Evolutionary conservation across 1,284 basidiomycete species (phyloP).

Genomic region (Tremellales sp.): DNA sequence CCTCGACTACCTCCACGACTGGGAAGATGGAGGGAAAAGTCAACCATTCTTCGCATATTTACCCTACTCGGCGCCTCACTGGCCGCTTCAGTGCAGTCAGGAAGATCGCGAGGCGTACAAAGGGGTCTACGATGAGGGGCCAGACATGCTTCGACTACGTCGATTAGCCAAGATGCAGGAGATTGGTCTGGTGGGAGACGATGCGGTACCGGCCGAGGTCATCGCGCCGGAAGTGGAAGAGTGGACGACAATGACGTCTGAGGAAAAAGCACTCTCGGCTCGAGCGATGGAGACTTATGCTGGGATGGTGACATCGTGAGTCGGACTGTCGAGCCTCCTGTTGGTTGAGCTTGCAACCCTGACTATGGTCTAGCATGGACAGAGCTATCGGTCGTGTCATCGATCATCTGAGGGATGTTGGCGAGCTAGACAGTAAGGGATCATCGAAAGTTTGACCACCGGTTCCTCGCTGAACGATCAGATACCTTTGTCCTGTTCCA

Average conservation of each 20-base stretch:
- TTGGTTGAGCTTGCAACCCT: too few relatives aligned
- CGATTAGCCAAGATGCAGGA: conserved; percentile 25
- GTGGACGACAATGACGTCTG: conserved; percentile 24
- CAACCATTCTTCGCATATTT: conserved; percentile 11
- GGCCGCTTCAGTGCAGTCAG: conserved; percentile 19
- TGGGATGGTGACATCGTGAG: conserved; percentile 33
- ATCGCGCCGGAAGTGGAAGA: conserved; percentile 11
- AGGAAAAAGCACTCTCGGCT: conserved; percentile 22
- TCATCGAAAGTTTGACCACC: too few relatives aligned
- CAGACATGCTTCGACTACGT: conserved; percentile 19
- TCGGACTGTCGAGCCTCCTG: too few relatives aligned
- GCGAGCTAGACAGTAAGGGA: conserved; percentile 36
- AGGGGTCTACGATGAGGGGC: conserved; percentile 32
- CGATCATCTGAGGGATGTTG: conserved; percentile 13
- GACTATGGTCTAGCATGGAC: conserved; percentile 26
- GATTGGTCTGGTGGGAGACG: conserved; percentile 21
- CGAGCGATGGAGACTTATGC: conserved; percentile 41
- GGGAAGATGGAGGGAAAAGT: conserved; percentile 4
- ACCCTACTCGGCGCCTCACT: conserved; percentile 18
- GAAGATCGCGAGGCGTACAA: conserved; percentile 25
- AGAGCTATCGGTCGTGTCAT: conserved; percentile 31
- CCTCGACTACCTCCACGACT: conserved; percentile 16
- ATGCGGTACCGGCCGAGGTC: conserved; percentile 13
- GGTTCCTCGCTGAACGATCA: too few relatives aligned
- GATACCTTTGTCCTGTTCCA: conserved; percentile 42